These are phyloP conservation scores for Kodamaea sp. DNA, from an alignment of 1,139 yeast species.

Conservation along the genomic window DNA sequence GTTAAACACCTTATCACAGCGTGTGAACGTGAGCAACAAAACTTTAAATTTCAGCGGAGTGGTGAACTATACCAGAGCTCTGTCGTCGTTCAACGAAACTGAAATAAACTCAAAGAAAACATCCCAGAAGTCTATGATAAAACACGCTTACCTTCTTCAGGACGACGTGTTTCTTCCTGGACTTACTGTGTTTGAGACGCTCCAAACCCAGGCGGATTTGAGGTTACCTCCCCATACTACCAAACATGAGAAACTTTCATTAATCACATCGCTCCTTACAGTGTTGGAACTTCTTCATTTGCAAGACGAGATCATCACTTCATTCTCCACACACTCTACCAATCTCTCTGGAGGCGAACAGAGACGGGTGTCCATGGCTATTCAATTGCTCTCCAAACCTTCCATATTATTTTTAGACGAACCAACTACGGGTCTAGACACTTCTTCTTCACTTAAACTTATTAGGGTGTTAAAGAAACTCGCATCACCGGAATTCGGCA, in stretches of 20 bases:
- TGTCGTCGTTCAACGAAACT: neutral
- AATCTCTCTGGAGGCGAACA: constrained; percentile 82
- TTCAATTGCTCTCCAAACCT: constrained; percentile 76
- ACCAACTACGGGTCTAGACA: constrained; percentile 88
- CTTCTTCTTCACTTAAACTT: constrained; percentile 69
- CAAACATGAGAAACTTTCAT: constrained; percentile 37
- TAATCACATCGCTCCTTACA: constrained; percentile 60
- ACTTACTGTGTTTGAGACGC: constrained; percentile 69
- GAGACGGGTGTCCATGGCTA: constrained; percentile 74
- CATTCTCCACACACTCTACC: constrained; percentile 46
- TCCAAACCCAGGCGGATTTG: constrained; percentile 69
- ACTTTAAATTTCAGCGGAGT: constrained; percentile 35
- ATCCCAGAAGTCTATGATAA: constrained; percentile 12
- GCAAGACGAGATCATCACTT: constrained; percentile 56
- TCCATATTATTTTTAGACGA: constrained; percentile 79
- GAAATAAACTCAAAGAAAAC: neutral
- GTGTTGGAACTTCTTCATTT: constrained; percentile 66
- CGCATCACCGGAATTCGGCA: constrained; percentile 52
- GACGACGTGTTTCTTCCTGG: constrained; percentile 74
- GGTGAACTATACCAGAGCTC: constrained; percentile 19
- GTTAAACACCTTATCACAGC: constrained; percentile 67
- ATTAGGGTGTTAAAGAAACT: constrained; percentile 61
- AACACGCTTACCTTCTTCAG: constrained; percentile 74
- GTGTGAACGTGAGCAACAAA: constrained; percentile 44
- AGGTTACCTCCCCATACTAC: constrained; percentile 50